Base-by-base conservation (phyloP, 345 rosid species). In the Hibiscus tridactylites region DNA sequence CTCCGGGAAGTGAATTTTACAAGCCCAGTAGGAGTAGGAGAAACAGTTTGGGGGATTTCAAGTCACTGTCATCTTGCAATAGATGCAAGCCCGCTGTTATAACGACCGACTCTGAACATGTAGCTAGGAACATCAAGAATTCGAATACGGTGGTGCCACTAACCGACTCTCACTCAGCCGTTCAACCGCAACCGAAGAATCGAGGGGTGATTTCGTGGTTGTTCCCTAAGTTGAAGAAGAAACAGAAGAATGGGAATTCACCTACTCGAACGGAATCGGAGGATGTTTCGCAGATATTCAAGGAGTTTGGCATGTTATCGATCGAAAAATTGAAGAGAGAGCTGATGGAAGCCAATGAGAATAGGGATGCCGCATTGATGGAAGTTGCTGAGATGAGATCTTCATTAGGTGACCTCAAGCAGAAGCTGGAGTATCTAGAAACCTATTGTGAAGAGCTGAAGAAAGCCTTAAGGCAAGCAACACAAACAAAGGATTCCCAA, bases 341-440 rank as follows among this genome's bases (percentile, higher is more conserved):
- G 70, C 72, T 95, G 75, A 76, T 79, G 13, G 93, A 92, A 81
- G 97, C 99, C 46, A 85, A 86, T 61, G 88, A 87, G 81, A 85
- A 85, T 62, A 78, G 91, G 56, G 97, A 90, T 7, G 89, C 92
- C 0, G 99, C 97, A 0, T 75, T 89, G 31, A 72, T 70, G 74
- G 97, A 92, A 72, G 97, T 86, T 64, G 61, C 84, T 1, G 93
- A 88, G 81, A 90, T 92, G 97, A 92, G 78, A 76, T 84, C 92
- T 74, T 90, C 96, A 2, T 3, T 95, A 39, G 90, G 81, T 68
- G 92, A 89, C 72, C 82, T 95, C 44, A 87, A 82, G 68, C 84
- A 87, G 79, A 95, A 89, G 85, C 87, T 92, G 61, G 92, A 89
- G 81, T 87, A 89, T 75, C 75, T 95, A 82, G 97, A 92, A 81